Base-by-base conservation (phyloP, 2,329 filamentous ascomycete genomes). In the Coleophoma crateriformis region DNA sequence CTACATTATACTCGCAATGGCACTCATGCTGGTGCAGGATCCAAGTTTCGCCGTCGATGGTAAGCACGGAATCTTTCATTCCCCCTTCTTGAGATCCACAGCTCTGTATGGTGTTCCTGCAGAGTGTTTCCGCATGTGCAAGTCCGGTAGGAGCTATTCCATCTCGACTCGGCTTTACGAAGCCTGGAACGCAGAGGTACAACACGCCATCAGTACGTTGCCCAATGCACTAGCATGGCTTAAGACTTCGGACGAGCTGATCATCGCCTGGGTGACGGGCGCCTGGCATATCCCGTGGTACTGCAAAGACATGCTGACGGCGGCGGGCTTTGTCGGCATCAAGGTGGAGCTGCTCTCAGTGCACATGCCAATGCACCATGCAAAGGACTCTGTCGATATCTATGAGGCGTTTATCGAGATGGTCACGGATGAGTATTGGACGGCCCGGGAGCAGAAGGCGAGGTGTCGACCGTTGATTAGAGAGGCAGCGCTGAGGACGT, bases 351-450 rank as follows among this genome's bases (percentile, higher is more conserved):
- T 33, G 6, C 32, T 39, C 38, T 37, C 17, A 3, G 47, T 51
- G n/a, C 34, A 33, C 19, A 51, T 51, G 20, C 27, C 33, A 8
- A 37, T 46, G 11, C 43, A 49, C 6, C 35, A 51, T 49, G 42
- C 41, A 4, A 46, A 42, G 20, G 50, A 48, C 32, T 51, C 49
- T 34, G 47, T 41, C 39, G 42, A 46, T 14, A 38, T 51, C 3
- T 51, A 51, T 20, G 50, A 48, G 27, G 49, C 49, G 11, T 51
- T 51, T 19, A 51, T 51, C 35, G 49, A 46, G 35, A 48, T 44
- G 41, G 41, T 48, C 3, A 34, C 35, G 14, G 49, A 51, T 19
- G 20, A 45, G 19, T 51, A 48, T 20, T 51, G 49, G 49, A 51
- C 49, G 5, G 49, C 48, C n/a, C n/a, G n/a, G 27, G 43, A 34